Conservation (phyloP, 192 early-diverging fungal genomes). For the Entomortierella beljakovae region DNA sequence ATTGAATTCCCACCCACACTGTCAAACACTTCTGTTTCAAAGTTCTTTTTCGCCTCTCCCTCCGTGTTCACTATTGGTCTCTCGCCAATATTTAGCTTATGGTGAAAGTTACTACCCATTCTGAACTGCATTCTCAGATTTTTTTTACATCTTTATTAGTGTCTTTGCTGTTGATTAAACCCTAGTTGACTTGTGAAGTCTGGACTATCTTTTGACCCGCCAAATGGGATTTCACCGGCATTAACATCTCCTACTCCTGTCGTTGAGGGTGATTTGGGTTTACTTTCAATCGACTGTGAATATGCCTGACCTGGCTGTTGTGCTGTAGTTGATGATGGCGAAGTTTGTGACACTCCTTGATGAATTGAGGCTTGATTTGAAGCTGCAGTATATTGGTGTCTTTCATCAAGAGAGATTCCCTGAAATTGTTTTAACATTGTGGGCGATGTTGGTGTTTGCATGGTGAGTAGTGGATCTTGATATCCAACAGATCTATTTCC, state of each 20-base stretch:
- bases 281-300: background rate
- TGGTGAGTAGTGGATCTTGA: background rate
- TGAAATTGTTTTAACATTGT: constrained; percentile 21
- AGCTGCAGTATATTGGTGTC: background rate
- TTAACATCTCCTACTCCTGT: constrained; percentile 8
- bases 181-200: constrained; percentile 24
- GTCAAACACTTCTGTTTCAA: too few species aligned
- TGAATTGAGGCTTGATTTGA: background rate
- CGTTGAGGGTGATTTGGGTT: constrained; percentile 5
- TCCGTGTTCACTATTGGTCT: too few species aligned
- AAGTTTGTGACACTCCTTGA: background rate
- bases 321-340: background rate
- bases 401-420: constrained; percentile 18
- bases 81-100: too few species aligned
- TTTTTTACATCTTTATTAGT: background rate
- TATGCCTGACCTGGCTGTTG: background rate
- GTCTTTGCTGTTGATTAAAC: constrained; percentile 4
- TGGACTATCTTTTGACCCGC: background rate
- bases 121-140: background rate
- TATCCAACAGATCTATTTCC: constrained; percentile 1
- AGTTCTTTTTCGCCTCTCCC: too few species aligned
- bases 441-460: background rate
- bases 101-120: too few species aligned
- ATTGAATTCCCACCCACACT: too few species aligned
- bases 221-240: constrained; percentile 31